Base-by-base conservation (phyloP, 2,329 filamentous ascomycete genomes). In the Aureobasidium sp. region DNA sequence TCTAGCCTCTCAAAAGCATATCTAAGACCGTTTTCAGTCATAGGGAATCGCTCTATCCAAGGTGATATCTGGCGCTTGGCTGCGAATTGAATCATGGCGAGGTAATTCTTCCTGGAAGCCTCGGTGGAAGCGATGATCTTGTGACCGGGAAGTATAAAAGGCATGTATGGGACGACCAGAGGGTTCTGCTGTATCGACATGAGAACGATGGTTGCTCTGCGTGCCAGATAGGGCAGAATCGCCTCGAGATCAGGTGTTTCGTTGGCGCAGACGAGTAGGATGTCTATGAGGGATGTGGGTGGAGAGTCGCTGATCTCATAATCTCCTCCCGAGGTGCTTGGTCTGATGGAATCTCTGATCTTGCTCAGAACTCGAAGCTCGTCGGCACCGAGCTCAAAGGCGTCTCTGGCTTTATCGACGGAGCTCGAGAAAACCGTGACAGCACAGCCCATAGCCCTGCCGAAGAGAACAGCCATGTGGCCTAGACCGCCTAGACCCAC, bases 81-180 rank as follows among this genome's bases (percentile, higher is more conserved):
- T 1, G 75, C 76, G 64, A 79, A 79, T 11, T 75, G 71, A 12
- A 80, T 69, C 78, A 79, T 80, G 29, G 74, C 66, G 37, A 69
- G 57, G 42, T 72, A 70, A 51, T 71, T 72, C 63, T 69, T 65
- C 14, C 66, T 62, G 5, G 68, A 69, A 2, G 70, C 70, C 61
- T 72, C 70, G 0, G 72, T 73, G 1, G 69, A 71, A 0, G 71
- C 69, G 34, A 72, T 71, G 39, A 74, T 61, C 12, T 56, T 64
- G 51, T 73, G 71, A 5, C 71, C 72, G 6, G 71, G 71, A 5
- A 73, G 66, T 8, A 74, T 65, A 61, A 73, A 73, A 5, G 67
- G 66, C 69, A 74, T 71, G 44, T 72, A 72, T 1, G 71, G 70
- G 1, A 73, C 61, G n/a, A 62, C 48, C 6, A 74, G 47, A 8